Conservation (phyloP, 2,329 filamentous ascomycete genomes). For the Paraphaeosphaeria sporulosa region DNA sequence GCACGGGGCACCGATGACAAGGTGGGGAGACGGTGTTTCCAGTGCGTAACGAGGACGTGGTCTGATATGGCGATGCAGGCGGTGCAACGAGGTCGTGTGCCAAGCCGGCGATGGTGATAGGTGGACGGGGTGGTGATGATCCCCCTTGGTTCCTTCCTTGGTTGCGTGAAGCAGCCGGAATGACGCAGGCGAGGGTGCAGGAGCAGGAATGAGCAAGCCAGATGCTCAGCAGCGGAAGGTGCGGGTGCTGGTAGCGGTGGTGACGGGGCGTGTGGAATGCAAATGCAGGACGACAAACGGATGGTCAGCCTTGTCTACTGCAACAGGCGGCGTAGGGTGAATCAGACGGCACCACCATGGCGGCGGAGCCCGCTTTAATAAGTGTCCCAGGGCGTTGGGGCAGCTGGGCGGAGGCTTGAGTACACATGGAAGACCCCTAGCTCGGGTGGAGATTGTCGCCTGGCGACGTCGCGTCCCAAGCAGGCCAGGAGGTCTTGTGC, state of each 20-base stretch:
- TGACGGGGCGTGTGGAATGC: constrained; percentile 10
- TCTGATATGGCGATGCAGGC: constrained; percentile 19
- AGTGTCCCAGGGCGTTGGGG: constrained; percentile 36
- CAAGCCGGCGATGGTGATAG: constrained; percentile 38
- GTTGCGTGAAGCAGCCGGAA: constrained; percentile 14
- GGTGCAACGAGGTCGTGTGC: constrained; percentile 31
- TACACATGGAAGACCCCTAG: constrained; percentile 32
- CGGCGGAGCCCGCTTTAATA: constrained; percentile 30
- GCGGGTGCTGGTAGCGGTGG: not conserved
- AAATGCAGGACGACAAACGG: constrained; percentile 14
- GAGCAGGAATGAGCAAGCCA: constrained; percentile 13
- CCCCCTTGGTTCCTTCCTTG: constrained; percentile 22
- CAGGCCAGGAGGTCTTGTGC: constrained; percentile 15
- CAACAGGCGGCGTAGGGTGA: constrained; percentile 14
- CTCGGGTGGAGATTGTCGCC: constrained; percentile 28
- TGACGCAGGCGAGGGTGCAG: constrained; percentile 9
- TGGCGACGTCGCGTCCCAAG: too few relatives aligned
- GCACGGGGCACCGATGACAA: not conserved
- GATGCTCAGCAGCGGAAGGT: not conserved
- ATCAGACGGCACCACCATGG: not conserved
- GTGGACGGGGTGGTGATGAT: constrained; percentile 20
- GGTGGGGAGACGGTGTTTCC: constrained; percentile 19
- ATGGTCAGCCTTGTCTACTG: constrained; percentile 36
- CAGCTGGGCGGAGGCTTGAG: constrained; percentile 38
- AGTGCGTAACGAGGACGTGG: too few relatives aligned